These are phyloP conservation scores for Metarhizium sp. DNA, from an alignment of 2,329 filamentous ascomycete species.

Conservation along the genomic window DNA sequence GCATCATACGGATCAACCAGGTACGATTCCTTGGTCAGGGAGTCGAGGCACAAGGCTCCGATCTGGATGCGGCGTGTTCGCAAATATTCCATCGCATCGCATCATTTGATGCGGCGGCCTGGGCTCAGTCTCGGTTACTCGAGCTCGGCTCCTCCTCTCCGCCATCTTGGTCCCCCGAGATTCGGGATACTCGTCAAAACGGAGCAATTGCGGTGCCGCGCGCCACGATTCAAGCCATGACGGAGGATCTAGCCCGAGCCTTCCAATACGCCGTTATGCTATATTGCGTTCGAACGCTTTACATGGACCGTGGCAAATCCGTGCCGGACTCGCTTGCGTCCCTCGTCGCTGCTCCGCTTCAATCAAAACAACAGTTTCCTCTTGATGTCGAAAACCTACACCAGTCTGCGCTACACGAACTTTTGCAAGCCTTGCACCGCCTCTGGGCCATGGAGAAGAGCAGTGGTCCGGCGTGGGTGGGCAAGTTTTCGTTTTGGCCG, in stretches of 20 bases:
- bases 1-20: slow-evolving; percentile 2
- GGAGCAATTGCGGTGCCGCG: not conserved
- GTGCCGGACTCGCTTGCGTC: not conserved
- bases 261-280: slow-evolving; percentile 3
- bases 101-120: not conserved
- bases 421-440: not conserved
- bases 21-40: not conserved
- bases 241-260: slow-evolving; percentile 2
- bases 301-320: slow-evolving; percentile 5
- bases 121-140: not conserved
- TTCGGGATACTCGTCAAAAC: too few species aligned
- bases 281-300: slow-evolving; percentile 7
- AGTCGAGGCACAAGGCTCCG: not conserved
- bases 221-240: not conserved
- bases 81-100: not conserved
- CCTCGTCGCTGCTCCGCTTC: not conserved
- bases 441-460: not conserved
- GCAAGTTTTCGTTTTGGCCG: too few species aligned
- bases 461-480: too few species aligned
- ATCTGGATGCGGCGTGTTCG: not conserved
- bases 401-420: not conserved
- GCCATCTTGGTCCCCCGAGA: too few species aligned
- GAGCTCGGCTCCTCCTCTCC: not conserved
- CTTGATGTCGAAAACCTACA: not conserved
- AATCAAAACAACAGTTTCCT: fast-evolving